A percentile compares a stretch with the other conserved stretches of the same genome.
These are phyloP conservation scores for Paecilomyces niveus DNA, from an alignment of 2,329 filamentous ascomycete genomes.

Conservation along the genomic window DNA sequence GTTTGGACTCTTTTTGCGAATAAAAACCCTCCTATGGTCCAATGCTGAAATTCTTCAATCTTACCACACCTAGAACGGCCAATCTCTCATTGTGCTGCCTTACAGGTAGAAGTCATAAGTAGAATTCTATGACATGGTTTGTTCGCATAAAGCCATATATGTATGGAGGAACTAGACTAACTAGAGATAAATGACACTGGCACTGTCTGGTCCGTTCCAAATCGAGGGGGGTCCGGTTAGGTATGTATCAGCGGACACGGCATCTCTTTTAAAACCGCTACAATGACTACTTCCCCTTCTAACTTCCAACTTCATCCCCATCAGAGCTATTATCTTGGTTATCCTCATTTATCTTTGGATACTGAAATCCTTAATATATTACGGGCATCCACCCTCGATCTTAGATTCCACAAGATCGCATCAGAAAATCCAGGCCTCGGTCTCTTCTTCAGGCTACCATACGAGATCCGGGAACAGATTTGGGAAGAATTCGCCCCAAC, in stretches of 20 bases:
- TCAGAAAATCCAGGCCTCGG: neutral
- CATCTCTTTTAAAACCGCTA: neutral
- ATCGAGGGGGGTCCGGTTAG: no score
- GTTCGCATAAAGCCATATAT: neutral
- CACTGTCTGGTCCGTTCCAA: neutral
- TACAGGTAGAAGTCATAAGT: neutral
- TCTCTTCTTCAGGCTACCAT: conserved; percentile 4
- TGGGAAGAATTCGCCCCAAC: conserved; percentile 7
- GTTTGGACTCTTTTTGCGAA: no score
- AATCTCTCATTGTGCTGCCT: neutral
- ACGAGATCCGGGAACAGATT: conserved; percentile 6
- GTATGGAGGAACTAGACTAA: neutral
- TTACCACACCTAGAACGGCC: no score
- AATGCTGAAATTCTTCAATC: no score
- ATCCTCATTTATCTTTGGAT: neutral
- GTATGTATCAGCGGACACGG: no score
- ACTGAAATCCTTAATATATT: neutral
- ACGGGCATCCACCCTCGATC: neutral
- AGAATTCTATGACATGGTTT: neutral
- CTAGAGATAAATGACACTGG: neutral
- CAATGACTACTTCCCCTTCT: neutral
- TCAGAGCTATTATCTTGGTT: no score
- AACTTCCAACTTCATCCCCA: neutral
- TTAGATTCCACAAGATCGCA: neutral
- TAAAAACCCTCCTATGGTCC: no score